Base-by-base conservation (phyloP, 257 asterid species). In the Solanum virginianum region DNA sequence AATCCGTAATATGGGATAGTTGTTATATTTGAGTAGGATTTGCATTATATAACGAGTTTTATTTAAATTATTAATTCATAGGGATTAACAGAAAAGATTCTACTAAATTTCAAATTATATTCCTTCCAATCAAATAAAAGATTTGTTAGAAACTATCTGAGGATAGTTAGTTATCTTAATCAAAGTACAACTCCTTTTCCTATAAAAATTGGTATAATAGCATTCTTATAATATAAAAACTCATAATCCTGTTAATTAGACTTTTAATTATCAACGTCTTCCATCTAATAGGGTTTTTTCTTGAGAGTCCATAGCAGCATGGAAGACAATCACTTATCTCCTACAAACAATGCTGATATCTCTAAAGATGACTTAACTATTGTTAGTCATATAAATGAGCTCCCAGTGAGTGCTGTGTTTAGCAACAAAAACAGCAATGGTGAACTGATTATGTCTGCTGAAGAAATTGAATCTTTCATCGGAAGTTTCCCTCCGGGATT, bases 401-500 rank as follows among this genome's bases (percentile, higher is more conserved):
- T 51, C 12, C 82, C 17, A 79, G 18, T 79, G 53, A 53, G 1
- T 53, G 47, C 65, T 8, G 65, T 53, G 24, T n/a, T 26, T 79
- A 79, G 82, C 15, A 79, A 53, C 63, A 26, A 26, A 17, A 10
- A 51, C 10, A 79, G n/a, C 6, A 53, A 53, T 26, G 82, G 49
- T 53, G 47, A 77, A 8, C 77, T 36, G 24, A 24, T 26, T 77
- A 51, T 5, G 18, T 51, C 82, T 24, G 14, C 82, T 47, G 60
- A 77, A 79, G 82, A 79, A 53, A 18, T 79, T 79, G 82, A 79
- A 2, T 45, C 65, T 79, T 51, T 16, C 13, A 79, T 79, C 2
- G 53, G 10, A 10, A 53, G 20, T 49, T 55, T 82, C 4, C 89
- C 92, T 5, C 84, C 92, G 0, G 90, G 90, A 2, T 87, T 26